Conservation (phyloP, 192 early-diverging fungal genomes). For the Mortierella claussenii region DNA sequence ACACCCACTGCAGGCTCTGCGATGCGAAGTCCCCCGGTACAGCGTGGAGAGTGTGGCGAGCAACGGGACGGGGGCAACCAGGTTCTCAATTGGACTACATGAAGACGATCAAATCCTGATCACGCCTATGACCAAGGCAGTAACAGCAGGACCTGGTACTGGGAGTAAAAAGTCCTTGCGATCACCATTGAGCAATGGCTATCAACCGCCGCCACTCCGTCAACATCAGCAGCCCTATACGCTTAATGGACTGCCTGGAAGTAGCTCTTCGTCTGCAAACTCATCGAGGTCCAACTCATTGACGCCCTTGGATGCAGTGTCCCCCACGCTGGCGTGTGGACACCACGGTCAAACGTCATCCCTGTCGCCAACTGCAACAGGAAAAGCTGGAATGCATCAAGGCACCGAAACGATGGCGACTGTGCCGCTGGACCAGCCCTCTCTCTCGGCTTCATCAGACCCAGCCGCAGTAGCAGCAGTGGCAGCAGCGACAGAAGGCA, state of each 20-base stretch:
- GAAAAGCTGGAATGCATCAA: too few relatives aligned
- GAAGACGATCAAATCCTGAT: constrained; percentile 31
- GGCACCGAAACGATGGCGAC: not conserved
- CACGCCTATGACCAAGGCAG: not conserved
- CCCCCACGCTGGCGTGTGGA: too few relatives aligned
- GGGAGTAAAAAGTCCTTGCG: constrained; percentile 8
- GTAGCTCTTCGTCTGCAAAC: not conserved
- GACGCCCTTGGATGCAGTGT: too few relatives aligned
- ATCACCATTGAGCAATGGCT: constrained; percentile 9
- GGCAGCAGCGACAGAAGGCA: not conserved
- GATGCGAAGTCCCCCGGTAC: constrained; percentile 1
- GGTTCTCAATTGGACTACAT: constrained; percentile 15
- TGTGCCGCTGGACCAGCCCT: not conserved
- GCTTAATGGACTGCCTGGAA: too few relatives aligned
- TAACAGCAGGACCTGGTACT: too few relatives aligned
- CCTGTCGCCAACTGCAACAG: too few relatives aligned
- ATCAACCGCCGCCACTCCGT: constrained; percentile 19
- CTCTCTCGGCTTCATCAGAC: not conserved
- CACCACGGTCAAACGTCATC: not conserved
- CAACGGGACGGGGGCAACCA: constrained; percentile 33
- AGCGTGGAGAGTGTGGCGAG: constrained; percentile 43
- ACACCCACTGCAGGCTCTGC: constrained; percentile 12
- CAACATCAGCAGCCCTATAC: not conserved
- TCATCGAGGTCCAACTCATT: not conserved
- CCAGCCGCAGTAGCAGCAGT: too few relatives aligned